Evolutionary conservation across 1,284 basidiomycete species (phyloP), one percentile per base, ranked within the genome.

Genomic region (Thelephora terrestris): DNA sequence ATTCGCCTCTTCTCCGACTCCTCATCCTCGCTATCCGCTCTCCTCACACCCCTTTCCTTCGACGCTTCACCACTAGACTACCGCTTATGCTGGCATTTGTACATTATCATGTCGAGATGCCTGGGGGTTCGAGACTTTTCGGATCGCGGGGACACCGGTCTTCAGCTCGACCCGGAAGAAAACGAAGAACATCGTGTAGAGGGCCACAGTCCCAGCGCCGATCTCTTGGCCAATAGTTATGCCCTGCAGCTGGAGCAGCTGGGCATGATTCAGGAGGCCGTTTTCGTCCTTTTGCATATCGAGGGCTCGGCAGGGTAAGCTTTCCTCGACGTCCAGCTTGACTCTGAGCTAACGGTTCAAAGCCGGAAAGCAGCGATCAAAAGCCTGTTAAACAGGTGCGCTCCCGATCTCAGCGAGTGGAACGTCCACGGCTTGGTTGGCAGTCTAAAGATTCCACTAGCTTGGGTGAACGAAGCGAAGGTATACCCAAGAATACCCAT

Each of bases 51-150:
- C 0, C 70, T 82, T 27, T 87, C 86, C 34, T 91, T 89, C 58
- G 79, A 83, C 1, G 67, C 85, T 0, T 86, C 81, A 10, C 85
- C 86, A 0, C 65, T 81, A 18, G 93, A 96, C 64, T 85, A 82
- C 61, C 80, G 90, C 10, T 69, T 97, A 48, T 76, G 89, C 7
- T 99, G 95, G 95, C 93, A 98, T 65, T 63, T 98, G 25, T 97
- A 95, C 63, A 79, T 93, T 50, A 70, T 98, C 29, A 71, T 99
- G 23, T 86, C 91, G 4, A 78, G 85, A 21, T 87, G 87, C 47
- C 77, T 98, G 63, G 74, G 82, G 37, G 68, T 85, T 44, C 78
- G 93, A 23, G 93, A 97, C 62, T 89, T 96, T 54, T 76, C 79
- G 32, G 94, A 98, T 63, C 77, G 93, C 53, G 71, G 72, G 23